phyloP scores from a whole-genome alignment of 352 stramenopile species.

The Salisapilia sapeloensis region DNA sequence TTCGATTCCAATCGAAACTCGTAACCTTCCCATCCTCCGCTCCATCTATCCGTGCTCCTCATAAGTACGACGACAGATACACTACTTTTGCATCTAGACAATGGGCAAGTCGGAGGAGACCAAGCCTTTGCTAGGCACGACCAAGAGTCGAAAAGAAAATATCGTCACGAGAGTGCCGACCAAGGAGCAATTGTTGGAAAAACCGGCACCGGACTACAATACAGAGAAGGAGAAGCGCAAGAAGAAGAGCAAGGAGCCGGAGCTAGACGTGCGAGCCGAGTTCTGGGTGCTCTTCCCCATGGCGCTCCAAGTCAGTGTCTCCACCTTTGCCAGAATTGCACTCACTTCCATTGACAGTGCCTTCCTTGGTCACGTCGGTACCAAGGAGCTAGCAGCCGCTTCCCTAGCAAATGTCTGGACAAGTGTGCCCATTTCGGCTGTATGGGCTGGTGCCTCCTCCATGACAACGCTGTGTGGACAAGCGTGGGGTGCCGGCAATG shows the following conservation, averaged over 20 bases:
- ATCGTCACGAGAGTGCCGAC: too few species aligned
- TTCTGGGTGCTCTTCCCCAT: conserved; percentile 54
- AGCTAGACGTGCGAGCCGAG: conserved; percentile 33
- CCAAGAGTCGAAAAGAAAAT: too few species aligned
- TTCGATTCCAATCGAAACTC: too few species aligned
- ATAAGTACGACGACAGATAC: too few species aligned
- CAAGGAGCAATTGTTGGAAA: too few species aligned
- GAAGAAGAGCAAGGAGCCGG: conserved; percentile 9
- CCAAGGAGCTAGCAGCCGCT: conserved; percentile 45
- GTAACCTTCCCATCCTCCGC: too few species aligned
- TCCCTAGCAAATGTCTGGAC: conserved; percentile 67
- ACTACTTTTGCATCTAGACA: too few species aligned
- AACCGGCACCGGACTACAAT: too few species aligned
- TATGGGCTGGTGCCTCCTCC: conserved; percentile 51
- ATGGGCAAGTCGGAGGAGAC: too few species aligned
- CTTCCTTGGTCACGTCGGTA: conserved; percentile 61
- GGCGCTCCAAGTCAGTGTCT: conserved; percentile 63
- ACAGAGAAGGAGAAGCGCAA: too few species aligned
- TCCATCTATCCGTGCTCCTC: too few species aligned
- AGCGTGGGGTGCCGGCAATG: conserved; percentile 53
- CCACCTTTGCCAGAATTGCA: conserved; percentile 56
- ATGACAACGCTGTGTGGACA: conserved; percentile 67
- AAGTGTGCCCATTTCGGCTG: conserved; percentile 37
- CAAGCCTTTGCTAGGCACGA: too few species aligned
- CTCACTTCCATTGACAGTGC: conserved; percentile 63